Base-by-base conservation (phyloP, 2,329 filamentous ascomycete genomes). In the Apiospora malaysiana region DNA sequence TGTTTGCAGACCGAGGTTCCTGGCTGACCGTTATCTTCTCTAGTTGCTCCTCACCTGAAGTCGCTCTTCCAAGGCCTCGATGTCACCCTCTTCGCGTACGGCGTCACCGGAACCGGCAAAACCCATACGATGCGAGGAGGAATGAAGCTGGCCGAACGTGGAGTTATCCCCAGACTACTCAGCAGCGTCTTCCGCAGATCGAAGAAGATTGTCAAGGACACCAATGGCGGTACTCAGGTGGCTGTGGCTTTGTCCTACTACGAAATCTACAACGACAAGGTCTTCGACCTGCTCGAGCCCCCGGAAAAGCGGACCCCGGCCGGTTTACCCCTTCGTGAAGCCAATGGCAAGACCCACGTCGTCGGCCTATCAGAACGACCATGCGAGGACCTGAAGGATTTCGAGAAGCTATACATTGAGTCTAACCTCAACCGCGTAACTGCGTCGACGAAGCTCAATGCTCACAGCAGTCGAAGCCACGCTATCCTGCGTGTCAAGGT, bases 231-330 rank as follows among this genome's bases (percentile, higher is more conserved):
- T 68, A 95, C 91, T 0, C 86, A 84, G 1, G 93, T 97, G 27
- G 85, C 89, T 10, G 93, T 97, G 21, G 86, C 90, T 16, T 87
- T 98, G 77, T 95, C 93, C 40, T 98, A 98, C 83, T 97, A 97
- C 83, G 95, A 98, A 81, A 97, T 98, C 75, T 98, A 98, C 83
- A 97, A 97, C 81, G 95, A 98, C 84, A 95, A 95, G 79, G 94
- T 97, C 25, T 97, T 92, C 78, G 95, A 98, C 79, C 85, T 98
- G 43, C 94, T 98, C 75, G 93, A 97, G 79, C 86, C 94, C 0
- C 92, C 91, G 0, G 95, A 98, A 80, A 97, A 94, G 84, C 92
- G 96, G 68, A 94, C 93, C 0, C 85, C 93, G 1, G 88, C 93
- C 0, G 95, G 95, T 0, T 84, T 97, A 37, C 93, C 93, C 1